Evolutionary conservation across 164 flowering plant species (phyloP), one percentile per base, ranked within the genome.

Genomic region (Stephania japonica): DNA sequence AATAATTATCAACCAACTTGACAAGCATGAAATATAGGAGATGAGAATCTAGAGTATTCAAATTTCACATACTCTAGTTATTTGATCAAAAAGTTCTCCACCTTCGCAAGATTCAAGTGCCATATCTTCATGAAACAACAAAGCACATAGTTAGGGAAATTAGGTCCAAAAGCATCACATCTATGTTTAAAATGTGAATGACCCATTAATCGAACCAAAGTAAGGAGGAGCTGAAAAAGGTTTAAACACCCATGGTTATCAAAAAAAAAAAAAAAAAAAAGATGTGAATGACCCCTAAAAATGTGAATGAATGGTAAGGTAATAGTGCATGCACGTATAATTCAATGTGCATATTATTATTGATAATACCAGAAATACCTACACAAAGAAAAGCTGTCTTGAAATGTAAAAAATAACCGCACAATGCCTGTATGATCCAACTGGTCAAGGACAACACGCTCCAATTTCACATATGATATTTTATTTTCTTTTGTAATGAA

Each of bases 91-190:
- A 79, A 93, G 98, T 79, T 96, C 99, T 70, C 98, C 99, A 44
- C 99, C 99, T 82, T 96, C 99, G 82, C 99, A 96, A 67, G 95
- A 91, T 80, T 96, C 99, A 76, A 96, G 95, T 68, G 99, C 99
- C 99, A 96, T 96, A 78, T 96, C 99, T 93, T 72, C 83, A 86
- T 23, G 75, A 61, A 21, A 75, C 56, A 75, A 78, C 81, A 74
- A 67, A 25, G 47, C 32, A 77, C 47, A 38, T 81, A 26, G 73
- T 79, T 76, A 81, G 66, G 62, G 25, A 70, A 12, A 26, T 25
- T 21, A 23, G 61, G 71, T 26, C 13, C 70, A 62, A 41, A 68
- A 76, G 23, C 76, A 69, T 47, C 10, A 63, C 19, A 70, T 42
- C 49, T 59, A 38, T 56, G 8, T 42, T 13, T 43, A 42, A 70